Evolutionary conservation across 495 filamentous ascomycete genomes (phyloP).

Genomic region (Aspergillus avenaceus): DNA sequence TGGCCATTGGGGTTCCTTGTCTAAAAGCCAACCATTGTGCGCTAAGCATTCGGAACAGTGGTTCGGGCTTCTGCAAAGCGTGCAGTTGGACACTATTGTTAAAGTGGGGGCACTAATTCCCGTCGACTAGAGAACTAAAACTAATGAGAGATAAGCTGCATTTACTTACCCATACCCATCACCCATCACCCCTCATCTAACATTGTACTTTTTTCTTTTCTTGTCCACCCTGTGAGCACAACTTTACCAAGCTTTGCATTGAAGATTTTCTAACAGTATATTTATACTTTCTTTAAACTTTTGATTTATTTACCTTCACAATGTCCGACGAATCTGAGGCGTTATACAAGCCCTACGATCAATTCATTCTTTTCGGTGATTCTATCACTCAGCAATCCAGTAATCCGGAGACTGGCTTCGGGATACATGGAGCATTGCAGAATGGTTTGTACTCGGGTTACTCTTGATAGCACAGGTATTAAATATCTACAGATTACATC

Average conservation of each 20-base stretch:
- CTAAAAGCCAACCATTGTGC: neutral
- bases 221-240: neutral
- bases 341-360: slow-evolving; percentile 48
- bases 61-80: neutral
- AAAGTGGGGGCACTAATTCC: no score
- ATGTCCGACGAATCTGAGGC: slow-evolving; percentile 7
- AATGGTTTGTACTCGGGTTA: slow-evolving; percentile 45
- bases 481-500: slow-evolving; percentile 47
- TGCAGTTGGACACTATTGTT: neutral
- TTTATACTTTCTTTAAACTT: no score
- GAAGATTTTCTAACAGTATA: no score
- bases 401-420: slow-evolving; percentile 58
- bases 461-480: neutral
- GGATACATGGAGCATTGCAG: slow-evolving; percentile 67
- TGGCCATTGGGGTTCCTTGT: neutral
- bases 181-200: no score
- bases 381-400: slow-evolving; percentile 67
- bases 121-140: no score
- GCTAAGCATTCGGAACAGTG: neutral
- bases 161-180: no score
- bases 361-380: slow-evolving; percentile 79
- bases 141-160: no score
- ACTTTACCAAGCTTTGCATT: no score
- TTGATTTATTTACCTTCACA: neutral
- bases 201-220: no score